Percentiles rank a stretch among this genome's conserved stretches.
Evolutionary conservation across 768 basidiomycete genomes (phyloP).

Genomic region (Coprinellus aureogranulatus): DNA sequence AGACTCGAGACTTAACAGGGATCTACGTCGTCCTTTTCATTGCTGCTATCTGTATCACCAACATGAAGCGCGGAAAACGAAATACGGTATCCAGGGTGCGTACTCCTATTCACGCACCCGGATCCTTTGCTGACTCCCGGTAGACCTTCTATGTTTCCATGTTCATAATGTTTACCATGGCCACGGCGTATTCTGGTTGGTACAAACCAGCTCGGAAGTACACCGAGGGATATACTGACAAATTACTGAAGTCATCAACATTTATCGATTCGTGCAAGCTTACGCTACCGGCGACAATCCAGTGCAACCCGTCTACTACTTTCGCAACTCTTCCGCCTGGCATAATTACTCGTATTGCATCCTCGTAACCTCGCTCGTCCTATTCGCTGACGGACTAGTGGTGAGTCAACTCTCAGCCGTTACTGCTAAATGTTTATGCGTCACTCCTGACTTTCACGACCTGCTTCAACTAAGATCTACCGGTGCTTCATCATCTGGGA

Average conservation of each 20-base stretch:
- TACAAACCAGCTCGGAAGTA: too few relatives aligned
- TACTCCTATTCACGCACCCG: background rate
- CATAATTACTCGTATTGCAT: background rate
- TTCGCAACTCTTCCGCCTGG: background rate
- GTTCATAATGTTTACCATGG: slow-evolving; percentile 3
- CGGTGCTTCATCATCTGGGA: slow-evolving; percentile 30
- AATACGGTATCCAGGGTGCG: slow-evolving; percentile 3
- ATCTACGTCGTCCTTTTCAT: background rate
- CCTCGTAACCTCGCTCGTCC: background rate
- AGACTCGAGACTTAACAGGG: background rate
- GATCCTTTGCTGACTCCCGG: background rate
- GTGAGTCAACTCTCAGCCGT: background rate
- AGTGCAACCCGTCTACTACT: background rate
- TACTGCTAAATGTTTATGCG: background rate
- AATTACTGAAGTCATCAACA: background rate
- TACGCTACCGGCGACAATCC: background rate
- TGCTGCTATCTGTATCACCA: background rate
- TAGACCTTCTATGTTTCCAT: slow-evolving; percentile 6
- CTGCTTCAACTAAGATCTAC: slow-evolving; percentile 19
- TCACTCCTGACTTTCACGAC: background rate
- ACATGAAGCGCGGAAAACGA: background rate
- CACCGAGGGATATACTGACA: too few relatives aligned
- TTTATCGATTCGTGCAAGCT: slow-evolving; percentile 1
- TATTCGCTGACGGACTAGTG: background rate
- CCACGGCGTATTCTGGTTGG: background rate